Conservation (phyloP, 768 basidiomycete species). For the Suillus discolor region DNA sequence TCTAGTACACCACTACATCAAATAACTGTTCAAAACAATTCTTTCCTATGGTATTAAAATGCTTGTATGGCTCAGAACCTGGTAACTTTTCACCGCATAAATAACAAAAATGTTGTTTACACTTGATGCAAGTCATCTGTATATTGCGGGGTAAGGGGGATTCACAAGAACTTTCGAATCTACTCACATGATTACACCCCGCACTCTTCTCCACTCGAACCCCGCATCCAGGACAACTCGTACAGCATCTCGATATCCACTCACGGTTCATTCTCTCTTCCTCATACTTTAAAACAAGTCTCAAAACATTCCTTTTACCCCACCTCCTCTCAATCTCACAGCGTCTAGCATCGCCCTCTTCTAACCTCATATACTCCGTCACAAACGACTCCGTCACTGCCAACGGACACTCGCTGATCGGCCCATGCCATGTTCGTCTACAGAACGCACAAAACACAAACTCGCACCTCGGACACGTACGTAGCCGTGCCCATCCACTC, state of each 20-base stretch:
- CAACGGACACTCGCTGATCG: conserved; percentile 69
- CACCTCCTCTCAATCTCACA: conserved; percentile 59
- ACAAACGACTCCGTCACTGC: conserved; percentile 67
- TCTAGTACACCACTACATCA: conserved; percentile 39
- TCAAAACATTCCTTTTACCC: conserved; percentile 61
- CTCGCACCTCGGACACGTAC: conserved; percentile 68
- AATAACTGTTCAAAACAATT: conserved; percentile 70
- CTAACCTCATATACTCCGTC: conserved; percentile 62
- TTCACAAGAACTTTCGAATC: not conserved
- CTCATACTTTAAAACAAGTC: conserved; percentile 61
- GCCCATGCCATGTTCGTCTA: conserved; percentile 86
- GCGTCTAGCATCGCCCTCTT: conserved; percentile 54
- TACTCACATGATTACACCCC: conserved; percentile 88
- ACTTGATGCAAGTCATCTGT: conserved; percentile 81
- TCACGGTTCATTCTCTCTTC: conserved; percentile 76
- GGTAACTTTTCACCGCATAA: conserved; percentile 64
- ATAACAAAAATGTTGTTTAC: conserved; percentile 80
- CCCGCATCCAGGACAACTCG: conserved; percentile 71
- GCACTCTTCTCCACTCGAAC: conserved; percentile 73
- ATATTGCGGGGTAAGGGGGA: conserved; percentile 9
- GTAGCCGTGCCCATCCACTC: conserved; percentile 69
- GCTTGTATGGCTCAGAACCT: conserved; percentile 58
- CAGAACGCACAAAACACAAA: conserved; percentile 88
- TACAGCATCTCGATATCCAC: conserved; percentile 74
- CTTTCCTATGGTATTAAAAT: conserved; percentile 59